Evolutionary conservation across 1,284 basidiomycete species (phyloP).

Genomic region (Marasmius oreades): DNA sequence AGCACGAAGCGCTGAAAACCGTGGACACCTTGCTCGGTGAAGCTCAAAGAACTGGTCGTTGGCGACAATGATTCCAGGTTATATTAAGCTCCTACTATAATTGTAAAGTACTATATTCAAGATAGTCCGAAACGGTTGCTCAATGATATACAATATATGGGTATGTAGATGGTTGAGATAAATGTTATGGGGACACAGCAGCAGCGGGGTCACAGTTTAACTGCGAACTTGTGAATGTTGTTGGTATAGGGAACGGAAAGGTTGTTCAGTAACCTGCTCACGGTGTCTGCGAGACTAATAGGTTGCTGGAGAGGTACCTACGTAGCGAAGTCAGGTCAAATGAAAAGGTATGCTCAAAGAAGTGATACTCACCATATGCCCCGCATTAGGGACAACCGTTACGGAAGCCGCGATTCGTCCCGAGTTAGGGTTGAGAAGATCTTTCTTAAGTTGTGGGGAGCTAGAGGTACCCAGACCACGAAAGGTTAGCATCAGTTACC

Average conservation of each 20-base stretch:
- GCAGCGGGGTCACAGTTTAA: neutral
- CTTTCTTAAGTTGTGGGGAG: neutral
- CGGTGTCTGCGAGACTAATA: neutral
- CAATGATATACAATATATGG: neutral
- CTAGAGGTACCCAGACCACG: neutral
- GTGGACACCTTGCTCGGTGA: no score
- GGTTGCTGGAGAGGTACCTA: constrained; percentile 4
- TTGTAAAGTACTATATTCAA: no score
- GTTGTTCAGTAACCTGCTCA: neutral
- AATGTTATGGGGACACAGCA: neutral
- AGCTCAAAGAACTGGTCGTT: no score
- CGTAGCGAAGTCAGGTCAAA: neutral
- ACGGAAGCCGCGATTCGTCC: neutral
- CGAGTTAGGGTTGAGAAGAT: neutral
- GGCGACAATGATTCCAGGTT: no score
- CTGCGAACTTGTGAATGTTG: neutral
- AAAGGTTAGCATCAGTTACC: neutral
- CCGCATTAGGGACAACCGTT: neutral
- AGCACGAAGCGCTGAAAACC: neutral
- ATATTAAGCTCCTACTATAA: no score
- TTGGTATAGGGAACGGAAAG: neutral
- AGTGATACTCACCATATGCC: neutral
- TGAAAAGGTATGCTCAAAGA: neutral
- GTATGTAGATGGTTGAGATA: neutral
- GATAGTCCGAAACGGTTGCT: no score